Evolutionary conservation across 2,329 filamentous ascomycete species (phyloP), one percentile per base, ranked within the genome.

Genomic region (Rhynchosporium agropyri): DNA sequence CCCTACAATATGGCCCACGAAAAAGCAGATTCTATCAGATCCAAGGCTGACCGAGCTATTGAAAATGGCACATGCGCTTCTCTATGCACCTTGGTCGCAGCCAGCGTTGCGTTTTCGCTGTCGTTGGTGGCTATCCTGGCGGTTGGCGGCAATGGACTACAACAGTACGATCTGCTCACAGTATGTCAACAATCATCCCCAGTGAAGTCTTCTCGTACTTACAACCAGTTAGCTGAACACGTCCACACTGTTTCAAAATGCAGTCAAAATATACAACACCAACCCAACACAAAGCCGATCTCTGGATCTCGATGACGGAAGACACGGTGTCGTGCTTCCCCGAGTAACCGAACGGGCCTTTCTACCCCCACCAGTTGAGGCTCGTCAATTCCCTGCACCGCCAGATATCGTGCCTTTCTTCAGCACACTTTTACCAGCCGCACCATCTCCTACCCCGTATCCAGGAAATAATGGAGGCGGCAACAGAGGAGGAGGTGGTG

Each of bases 231-330:
- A 68, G 67, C 49, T 68, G 28, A 68, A 68, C 26, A 65, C 63
- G 1, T 69, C 63, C 3, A 67, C 67, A 9, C 31, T 66, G 2
- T 58, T 65, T 9, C 65, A 69, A 51, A 67, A 64, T 61, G 57
- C 60, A 2, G 62, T 69, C 58, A 67, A 67, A 55, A 36, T 67
- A 1, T 49, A 63, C 38, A 58, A 48, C 29, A 54, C 57, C 26
- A 46, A 49, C 9, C 61, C 65, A 1, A 36, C 58, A 45, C 62
- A 58, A 12, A 49, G 42, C 3, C 42, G 54, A 8, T 53, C 50
- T 4, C 4, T 53, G 1, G 9, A 36, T 3, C 10, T 53, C n/a
- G 7, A 38, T 2, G 31, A 38, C 4, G 20, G 20, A 36, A 51
- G n/a, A 13, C 29, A 51, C 4, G 31, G 29, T 9, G 10, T 53